phyloP scores from a whole-genome alignment of 2,329 filamentous ascomycete genomes.

The Trichoderma sp. region DNA sequence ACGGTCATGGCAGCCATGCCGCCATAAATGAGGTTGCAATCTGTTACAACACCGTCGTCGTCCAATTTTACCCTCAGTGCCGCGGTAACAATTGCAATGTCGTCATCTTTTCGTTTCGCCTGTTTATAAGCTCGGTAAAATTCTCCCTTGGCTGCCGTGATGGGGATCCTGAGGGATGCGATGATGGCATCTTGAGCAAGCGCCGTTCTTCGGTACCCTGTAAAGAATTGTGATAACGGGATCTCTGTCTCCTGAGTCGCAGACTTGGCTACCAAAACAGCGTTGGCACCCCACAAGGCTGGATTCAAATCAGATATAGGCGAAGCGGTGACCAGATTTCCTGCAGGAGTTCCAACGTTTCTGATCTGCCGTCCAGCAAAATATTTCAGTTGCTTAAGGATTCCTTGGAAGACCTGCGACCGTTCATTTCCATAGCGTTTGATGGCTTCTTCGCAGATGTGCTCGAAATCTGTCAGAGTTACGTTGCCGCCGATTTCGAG shows the following conservation, averaged over 20 bases:
- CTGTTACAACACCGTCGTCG: constrained; percentile 68
- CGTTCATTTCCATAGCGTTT: constrained; percentile 71
- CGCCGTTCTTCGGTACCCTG: constrained; percentile 83
- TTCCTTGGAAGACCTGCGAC: constrained; percentile 83
- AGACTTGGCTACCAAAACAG: constrained; percentile 78
- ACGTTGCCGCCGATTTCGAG: constrained; percentile 95
- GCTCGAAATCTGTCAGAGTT: constrained; percentile 85
- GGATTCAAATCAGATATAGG: constrained; percentile 97
- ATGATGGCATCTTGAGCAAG: constrained; percentile 81
- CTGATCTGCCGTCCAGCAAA: constrained; percentile 95
- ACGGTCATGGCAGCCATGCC: constrained; percentile 94
- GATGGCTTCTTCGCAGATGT: constrained; percentile 77
- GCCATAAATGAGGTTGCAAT: constrained; percentile 82
- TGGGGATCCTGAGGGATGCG: constrained; percentile 80
- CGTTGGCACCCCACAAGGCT: constrained; percentile 84
- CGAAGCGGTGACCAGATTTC: constrained; percentile 90
- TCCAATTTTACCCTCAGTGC: constrained; percentile 75
- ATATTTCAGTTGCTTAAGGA: constrained; percentile 90
- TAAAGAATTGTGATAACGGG: constrained; percentile 93
- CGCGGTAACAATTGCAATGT: constrained; percentile 95
- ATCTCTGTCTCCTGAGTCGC: constrained; percentile 73
- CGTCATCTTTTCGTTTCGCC: constrained; percentile 94
- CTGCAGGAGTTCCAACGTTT: constrained; percentile 95
- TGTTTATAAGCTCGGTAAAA: constrained; percentile 93
- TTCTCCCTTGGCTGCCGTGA: constrained; percentile 73